A percentile compares a stretch with the other conserved stretches of the same genome.
Evolutionary conservation across 2,329 filamentous ascomycete species (phyloP).

Genomic region (Sarocladium kiliense): DNA sequence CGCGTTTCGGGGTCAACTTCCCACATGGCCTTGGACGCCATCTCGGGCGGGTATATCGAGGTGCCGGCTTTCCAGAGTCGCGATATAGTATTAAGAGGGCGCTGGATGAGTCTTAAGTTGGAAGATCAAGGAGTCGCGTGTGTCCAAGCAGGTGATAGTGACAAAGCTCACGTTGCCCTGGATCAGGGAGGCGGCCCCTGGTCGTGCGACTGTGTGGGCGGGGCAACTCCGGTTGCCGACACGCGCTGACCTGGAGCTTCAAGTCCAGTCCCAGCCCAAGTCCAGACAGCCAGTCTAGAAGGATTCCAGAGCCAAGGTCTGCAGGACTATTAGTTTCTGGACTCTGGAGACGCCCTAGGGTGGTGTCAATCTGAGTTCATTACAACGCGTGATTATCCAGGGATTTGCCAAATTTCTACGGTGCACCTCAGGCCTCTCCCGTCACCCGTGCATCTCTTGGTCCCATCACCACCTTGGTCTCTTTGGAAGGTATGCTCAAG

Average conservation of each 20-base stretch:
- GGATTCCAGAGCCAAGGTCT: too few species aligned
- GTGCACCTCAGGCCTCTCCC: too few species aligned
- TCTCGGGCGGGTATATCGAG: constrained; percentile 21
- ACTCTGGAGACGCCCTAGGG: too few species aligned
- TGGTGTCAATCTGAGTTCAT: too few species aligned
- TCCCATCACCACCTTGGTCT: too few species aligned
- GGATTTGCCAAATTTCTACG: too few species aligned
- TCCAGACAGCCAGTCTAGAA: too few species aligned
- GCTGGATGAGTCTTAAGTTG: not conserved
- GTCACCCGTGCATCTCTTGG: too few species aligned
- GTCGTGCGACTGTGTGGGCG: not conserved
- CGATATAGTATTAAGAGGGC: not conserved
- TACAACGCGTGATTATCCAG: too few species aligned
- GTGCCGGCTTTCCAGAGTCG: not conserved
- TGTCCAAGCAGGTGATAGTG: not conserved
- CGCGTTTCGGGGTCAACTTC: constrained; percentile 97
- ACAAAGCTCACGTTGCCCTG: constrained; percentile 9
- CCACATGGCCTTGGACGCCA: constrained; percentile 83
- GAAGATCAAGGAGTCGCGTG: not conserved
- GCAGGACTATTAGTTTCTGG: too few species aligned
- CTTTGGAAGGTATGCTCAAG: too few species aligned
- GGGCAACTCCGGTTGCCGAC: constrained; percentile 3
- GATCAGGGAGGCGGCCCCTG: not conserved
- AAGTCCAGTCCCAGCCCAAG: too few species aligned
- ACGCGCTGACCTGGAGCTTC: not conserved